phyloP scores from a whole-genome alignment of 345 rosid genomes.

The Pseudoturritis turrita region DNA sequence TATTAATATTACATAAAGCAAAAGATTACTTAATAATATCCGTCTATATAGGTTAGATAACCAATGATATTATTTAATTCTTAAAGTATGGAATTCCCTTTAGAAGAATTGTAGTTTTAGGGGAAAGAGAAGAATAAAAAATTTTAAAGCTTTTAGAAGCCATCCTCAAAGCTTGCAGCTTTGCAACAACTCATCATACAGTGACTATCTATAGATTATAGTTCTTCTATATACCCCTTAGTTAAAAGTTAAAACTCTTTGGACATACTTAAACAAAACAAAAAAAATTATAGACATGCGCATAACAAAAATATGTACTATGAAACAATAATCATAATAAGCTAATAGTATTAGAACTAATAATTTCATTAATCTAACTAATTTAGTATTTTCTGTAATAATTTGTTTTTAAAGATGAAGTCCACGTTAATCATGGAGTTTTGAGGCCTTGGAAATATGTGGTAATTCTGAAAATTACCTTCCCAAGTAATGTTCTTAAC shows the following conservation, averaged over 20 bases:
- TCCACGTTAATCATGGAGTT: not conserved
- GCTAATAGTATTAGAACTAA: not conserved
- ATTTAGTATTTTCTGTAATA: not conserved
- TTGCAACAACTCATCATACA: not conserved
- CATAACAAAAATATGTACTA: not conserved
- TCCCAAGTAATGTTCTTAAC: not conserved
- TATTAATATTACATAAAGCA: not conserved
- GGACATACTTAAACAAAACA: no score
- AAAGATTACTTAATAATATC: not conserved
- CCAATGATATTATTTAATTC: not conserved
- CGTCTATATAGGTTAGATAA: not conserved
- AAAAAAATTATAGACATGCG: no score
- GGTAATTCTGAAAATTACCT: not conserved
- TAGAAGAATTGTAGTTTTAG: not conserved
- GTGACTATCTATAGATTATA: not conserved
- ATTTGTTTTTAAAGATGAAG: not conserved
- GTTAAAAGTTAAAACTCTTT: not conserved
- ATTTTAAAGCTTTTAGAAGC: not conserved
- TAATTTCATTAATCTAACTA: no score
- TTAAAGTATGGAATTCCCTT: not conserved
- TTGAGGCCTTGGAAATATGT: not conserved
- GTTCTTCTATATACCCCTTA: not conserved
- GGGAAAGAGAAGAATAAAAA: not conserved
- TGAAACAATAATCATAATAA: not conserved
- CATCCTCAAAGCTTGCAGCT: slow-evolving; percentile 1